These are phyloP conservation scores for Leccinum subgranulosum DNA, from an alignment of 768 basidiomycete genomes.

Conservation along the genomic window DNA sequence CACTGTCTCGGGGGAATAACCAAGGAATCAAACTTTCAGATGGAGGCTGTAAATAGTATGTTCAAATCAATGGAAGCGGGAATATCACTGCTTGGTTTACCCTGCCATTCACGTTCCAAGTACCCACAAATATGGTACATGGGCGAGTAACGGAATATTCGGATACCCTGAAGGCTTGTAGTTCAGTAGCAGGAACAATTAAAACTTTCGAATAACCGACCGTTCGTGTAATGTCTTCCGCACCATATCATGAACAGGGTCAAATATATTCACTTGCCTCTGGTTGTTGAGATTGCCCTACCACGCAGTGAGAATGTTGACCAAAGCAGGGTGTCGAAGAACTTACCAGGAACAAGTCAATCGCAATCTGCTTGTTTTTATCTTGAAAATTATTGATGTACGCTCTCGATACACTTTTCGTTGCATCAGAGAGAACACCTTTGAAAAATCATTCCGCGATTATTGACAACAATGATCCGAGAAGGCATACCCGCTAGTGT, in stretches of 20 bases:
- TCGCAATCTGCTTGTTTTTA: constrained; percentile 88
- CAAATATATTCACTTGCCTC: constrained; percentile 84
- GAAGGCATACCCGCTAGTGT: constrained; percentile 70
- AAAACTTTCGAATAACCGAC: constrained; percentile 34
- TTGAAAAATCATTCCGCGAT: constrained; percentile 9
- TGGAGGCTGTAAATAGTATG: constrained; percentile 47
- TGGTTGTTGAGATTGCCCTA: constrained; percentile 94
- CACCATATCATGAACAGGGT: constrained; percentile 90
- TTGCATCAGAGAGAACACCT: constrained; percentile 93
- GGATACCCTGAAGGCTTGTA: constrained; percentile 43
- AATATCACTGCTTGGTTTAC: constrained; percentile 40
- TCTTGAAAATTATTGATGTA: constrained; percentile 99
- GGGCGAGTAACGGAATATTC: constrained; percentile 82
- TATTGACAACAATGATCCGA: neutral
- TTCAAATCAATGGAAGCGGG: constrained; percentile 6
- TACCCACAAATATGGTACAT: constrained; percentile 81
- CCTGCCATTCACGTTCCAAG: constrained; percentile 94
- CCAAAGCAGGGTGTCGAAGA: neutral
- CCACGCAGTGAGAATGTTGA: neutral
- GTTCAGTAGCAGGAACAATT: neutral
- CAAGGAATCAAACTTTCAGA: constrained; percentile 84
- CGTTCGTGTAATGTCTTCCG: constrained; percentile 66
- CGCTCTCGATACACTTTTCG: constrained; percentile 92
- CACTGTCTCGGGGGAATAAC: constrained; percentile 84
- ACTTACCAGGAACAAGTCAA: constrained; percentile 90